Evolutionary conservation across 2,329 filamentous ascomycete species (phyloP), one percentile per base, ranked within the genome.

Genomic region (Neonectria ditissima): DNA sequence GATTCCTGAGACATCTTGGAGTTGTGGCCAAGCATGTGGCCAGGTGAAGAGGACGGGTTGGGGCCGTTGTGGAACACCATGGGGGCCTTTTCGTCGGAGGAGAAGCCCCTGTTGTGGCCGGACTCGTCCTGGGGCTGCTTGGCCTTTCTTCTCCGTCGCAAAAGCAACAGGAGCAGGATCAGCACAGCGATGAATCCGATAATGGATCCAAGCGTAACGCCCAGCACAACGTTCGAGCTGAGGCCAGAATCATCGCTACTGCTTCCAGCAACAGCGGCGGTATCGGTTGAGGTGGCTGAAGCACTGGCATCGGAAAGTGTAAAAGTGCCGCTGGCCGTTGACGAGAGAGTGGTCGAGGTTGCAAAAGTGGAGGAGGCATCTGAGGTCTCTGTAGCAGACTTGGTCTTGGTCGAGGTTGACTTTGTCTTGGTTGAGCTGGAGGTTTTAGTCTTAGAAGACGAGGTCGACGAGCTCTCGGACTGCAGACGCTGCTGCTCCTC

Each of bases 191-290:
- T 89, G 55, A 93, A 81, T 18, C 92, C 93, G 55, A 92, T 86
- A 22, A 97, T 89, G n/a, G 90, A 89, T 13, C 94, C 94, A 1
- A 98, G 84, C 0, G 92, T 92, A 54, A 92, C 92, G 34, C 92
- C 94, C 1, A 97, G 84, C 28, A 97, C 91, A 8, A 88, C 69
- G 78, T 85, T 81, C 75, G 81, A 74, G 62, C 77, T 74, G 52
- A 77, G 66, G n/a, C 73, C 76, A 41, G 79, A 77, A 24, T 76
- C 74, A 26, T 76, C 65, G 11, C 56, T 60, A 20, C 59, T 62
- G 16, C n/a, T 75, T 11, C 72, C 71, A 14, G 72, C 69, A 5
- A 73, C 65, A 1, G 76, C 64, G 13, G 75, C 71, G 9, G 70
- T 65, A 44, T 68, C 67, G 14, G 70, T 72, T n/a, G 65, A 65